Conservation (phyloP, 75 land plant species). For the Cunninghamia lanceolata region DNA sequence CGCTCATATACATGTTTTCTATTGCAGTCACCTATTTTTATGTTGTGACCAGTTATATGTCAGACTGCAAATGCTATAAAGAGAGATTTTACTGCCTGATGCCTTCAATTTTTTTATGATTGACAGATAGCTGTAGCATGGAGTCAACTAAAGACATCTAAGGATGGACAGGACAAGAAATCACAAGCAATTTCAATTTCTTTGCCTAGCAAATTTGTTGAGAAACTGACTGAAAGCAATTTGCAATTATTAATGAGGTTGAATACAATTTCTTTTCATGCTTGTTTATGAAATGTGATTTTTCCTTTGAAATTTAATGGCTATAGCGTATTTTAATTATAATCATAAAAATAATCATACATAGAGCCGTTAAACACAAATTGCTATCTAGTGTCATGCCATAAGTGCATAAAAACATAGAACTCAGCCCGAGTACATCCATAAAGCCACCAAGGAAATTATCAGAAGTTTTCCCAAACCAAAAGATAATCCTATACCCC, state of each 20-base stretch:
- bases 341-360: neutral
- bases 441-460: too few species aligned
- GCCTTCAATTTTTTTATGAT: neutral
- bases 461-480: neutral
- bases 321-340: neutral
- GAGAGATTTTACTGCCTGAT: neutral
- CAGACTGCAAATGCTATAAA: neutral
- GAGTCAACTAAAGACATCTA: slow-evolving; percentile 1
- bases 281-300: neutral
- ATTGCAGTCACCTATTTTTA: neutral
- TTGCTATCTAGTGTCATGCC: neutral
- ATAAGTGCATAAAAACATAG: neutral
- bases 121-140: neutral
- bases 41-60: neutral
- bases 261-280: neutral
- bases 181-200: neutral
- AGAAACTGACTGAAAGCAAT: neutral
- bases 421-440: neutral
- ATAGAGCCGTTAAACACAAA: neutral
- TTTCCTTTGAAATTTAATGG: neutral
- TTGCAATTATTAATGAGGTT: neutral
- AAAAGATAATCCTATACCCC: neutral
- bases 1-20: neutral
- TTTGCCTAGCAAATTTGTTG: slow-evolving; percentile 9
- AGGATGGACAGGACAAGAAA: neutral